Evolutionary conservation across 768 basidiomycete genomes (phyloP).

Genomic region (Hygrophorus russula): DNA sequence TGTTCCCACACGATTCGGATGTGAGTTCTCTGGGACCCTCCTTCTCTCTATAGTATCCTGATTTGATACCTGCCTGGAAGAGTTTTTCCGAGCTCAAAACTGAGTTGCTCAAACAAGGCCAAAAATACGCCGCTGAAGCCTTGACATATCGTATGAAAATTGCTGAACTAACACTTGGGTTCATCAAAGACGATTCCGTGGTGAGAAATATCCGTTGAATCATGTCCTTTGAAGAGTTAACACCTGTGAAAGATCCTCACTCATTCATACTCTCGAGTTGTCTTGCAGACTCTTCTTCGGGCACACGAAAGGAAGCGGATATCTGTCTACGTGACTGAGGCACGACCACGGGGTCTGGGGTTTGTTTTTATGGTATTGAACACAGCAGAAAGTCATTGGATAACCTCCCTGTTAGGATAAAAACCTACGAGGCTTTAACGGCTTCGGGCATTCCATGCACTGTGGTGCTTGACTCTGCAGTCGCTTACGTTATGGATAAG

Average conservation of each 20-base stretch:
- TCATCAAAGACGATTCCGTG: slow-evolving; percentile 92
- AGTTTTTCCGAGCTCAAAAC: slow-evolving; percentile 78
- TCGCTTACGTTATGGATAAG: slow-evolving; percentile 94
- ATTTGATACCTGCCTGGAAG: slow-evolving; percentile 24
- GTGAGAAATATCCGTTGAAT: slow-evolving; percentile 28
- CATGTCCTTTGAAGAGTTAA: neutral
- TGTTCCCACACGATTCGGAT: slow-evolving; percentile 71
- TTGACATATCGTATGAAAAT: slow-evolving; percentile 84
- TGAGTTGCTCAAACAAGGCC: slow-evolving; percentile 73
- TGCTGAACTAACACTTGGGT: slow-evolving; percentile 76
- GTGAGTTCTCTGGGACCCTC: slow-evolving; percentile 32
- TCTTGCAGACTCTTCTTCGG: slow-evolving; percentile 82
- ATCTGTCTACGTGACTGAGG: slow-evolving; percentile 80
- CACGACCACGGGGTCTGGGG: slow-evolving; percentile 83
- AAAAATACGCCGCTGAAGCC: slow-evolving; percentile 66
- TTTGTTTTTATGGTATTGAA: slow-evolving; percentile 25
- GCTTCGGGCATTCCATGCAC: slow-evolving; percentile 91
- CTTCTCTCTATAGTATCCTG: slow-evolving; percentile 7
- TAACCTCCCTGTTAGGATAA: slow-evolving; percentile 43
- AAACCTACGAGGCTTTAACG: slow-evolving; percentile 80
- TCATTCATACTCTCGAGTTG: slow-evolving; percentile 93
- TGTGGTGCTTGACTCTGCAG: slow-evolving; percentile 91
- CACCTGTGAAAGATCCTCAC: slow-evolving; percentile 65
- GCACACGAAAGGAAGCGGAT: slow-evolving; percentile 90
- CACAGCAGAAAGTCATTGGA: slow-evolving; percentile 6